Conservation (phyloP, 768 basidiomycete species). For the Infundibulicybe gibba region DNA sequence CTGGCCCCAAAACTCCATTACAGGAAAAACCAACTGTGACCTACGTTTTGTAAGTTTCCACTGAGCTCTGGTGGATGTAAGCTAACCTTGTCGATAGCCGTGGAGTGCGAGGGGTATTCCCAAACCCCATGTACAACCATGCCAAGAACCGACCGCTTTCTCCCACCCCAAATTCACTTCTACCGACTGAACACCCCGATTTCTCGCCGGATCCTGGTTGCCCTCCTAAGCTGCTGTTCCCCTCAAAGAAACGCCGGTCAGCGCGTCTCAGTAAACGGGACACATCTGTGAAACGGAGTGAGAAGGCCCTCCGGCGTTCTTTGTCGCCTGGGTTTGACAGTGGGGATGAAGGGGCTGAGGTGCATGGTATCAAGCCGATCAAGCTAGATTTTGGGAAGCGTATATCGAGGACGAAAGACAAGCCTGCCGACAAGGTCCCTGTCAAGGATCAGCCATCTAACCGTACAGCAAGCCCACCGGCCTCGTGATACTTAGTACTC, state of each 20-base stretch:
- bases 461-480: no score
- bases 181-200: slow-evolving; percentile 63
- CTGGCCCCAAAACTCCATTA: slow-evolving; percentile 28
- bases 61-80: not conserved
- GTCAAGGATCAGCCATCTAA: no score
- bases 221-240: slow-evolving; percentile 58
- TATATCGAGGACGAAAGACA: no score
- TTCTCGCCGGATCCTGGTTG: slow-evolving; percentile 55
- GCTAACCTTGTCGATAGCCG: slow-evolving; percentile 42
- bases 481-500: no score
- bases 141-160: slow-evolving; percentile 35
- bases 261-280: slow-evolving; percentile 1
- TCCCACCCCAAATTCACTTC: slow-evolving; percentile 42
- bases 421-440: no score
- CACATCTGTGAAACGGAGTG: not conserved
- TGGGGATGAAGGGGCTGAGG: slow-evolving; percentile 13
- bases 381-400: slow-evolving; percentile 18
- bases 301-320: slow-evolving; percentile 9
- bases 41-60: slow-evolving; percentile 65
- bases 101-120: slow-evolving; percentile 57
- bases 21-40: slow-evolving; percentile 62
- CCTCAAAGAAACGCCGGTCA: slow-evolving; percentile 18
- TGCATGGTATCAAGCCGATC: slow-evolving; percentile 13
- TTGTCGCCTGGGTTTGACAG: slow-evolving; percentile 15
- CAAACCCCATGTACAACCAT: slow-evolving; percentile 60